Evolutionary conservation across 2,329 filamentous ascomycete species (phyloP), one percentile per base, ranked within the genome.

Genomic region (Xylariaceae sp.): DNA sequence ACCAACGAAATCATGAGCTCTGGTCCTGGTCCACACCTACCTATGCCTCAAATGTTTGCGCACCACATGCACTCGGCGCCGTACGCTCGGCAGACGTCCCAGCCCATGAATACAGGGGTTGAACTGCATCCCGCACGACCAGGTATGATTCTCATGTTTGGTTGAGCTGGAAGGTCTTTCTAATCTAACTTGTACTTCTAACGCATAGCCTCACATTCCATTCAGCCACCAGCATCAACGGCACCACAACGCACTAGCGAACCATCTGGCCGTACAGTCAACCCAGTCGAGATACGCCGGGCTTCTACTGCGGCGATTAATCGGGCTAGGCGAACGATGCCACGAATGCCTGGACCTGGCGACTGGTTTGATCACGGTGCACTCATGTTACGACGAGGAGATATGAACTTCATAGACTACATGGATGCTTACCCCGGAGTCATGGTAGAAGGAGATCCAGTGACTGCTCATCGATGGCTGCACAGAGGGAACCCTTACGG

Each of bases 391-490:
- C 56, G 59, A 56, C 45, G 60, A 49, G 57, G 49, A 35, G 56
- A 61, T 47, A 42, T 62, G 44, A 53, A 42, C 42, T 35, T 63
- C 49, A 17, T 63, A 58, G 62, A 64, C 10, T 63, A 56, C 53
- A 48, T 57, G 23, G 61, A 63, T 9, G 53, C n/a, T 49, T 55
- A 58, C 44, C 57, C 53, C 7, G 52, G 39, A 2, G 42, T 48
- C 11, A 51, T 58, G 17, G 10, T 61, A 9, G 56, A 61, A 1
- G 76, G 78, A 10, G 67, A 67, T 15, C 67, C 73, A 7, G 55
- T 77, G 15, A 73, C 77, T 13, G 72, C 74, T 9, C 71, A 77
- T 11, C 81, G 83, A 65, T 57, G 81, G 4, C 65, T 80, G 39
- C 77, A 30, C 23, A 30, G 80, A 48, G 79, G 79, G 13, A 71